phyloP scores from a whole-genome alignment of 768 basidiomycete genomes.

The Plicaturopsis crispa region DNA sequence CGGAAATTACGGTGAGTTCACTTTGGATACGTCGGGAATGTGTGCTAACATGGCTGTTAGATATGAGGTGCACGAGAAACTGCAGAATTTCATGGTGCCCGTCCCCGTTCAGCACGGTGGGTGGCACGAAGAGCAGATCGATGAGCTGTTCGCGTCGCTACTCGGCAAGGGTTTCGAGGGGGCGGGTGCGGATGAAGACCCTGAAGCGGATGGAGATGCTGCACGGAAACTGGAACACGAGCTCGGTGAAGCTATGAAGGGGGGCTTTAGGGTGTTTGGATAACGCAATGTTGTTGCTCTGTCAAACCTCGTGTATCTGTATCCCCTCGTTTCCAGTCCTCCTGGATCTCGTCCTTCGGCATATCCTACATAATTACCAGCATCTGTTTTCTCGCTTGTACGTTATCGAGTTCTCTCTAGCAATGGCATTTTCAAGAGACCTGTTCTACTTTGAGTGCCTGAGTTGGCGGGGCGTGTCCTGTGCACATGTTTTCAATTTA shows the following conservation, averaged over 20 bases:
- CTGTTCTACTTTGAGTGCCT: too few relatives aligned
- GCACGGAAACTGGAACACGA: slow-evolving; percentile 21
- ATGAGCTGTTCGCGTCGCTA: slow-evolving; percentile 87
- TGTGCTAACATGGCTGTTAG: slow-evolving; percentile 27
- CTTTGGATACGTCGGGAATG: neutral
- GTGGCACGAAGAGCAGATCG: slow-evolving; percentile 97
- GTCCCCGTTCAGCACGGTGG: slow-evolving; percentile 47
- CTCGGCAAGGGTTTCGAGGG: slow-evolving; percentile 67
- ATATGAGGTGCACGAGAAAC: slow-evolving; percentile 92
- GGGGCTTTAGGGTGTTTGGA: slow-evolving; percentile 56
- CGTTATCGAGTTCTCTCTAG: too few relatives aligned
- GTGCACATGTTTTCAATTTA: too few relatives aligned
- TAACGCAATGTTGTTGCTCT: too few relatives aligned
- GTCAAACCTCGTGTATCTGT: too few relatives aligned
- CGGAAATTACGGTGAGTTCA: slow-evolving; percentile 71
- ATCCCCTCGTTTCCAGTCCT: too few relatives aligned
- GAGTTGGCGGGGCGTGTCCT: too few relatives aligned
- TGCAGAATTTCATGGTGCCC: slow-evolving; percentile 96
- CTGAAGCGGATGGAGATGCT: slow-evolving; percentile 15
- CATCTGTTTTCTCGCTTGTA: too few relatives aligned
- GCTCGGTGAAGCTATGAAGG: slow-evolving; percentile 24
- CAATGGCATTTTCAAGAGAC: too few relatives aligned
- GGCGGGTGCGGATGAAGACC: slow-evolving; percentile 19
- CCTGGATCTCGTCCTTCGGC: too few relatives aligned
- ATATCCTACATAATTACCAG: too few relatives aligned